Conservation (phyloP, 805 yeast species). For the Candida endomychidarum region DNA sequence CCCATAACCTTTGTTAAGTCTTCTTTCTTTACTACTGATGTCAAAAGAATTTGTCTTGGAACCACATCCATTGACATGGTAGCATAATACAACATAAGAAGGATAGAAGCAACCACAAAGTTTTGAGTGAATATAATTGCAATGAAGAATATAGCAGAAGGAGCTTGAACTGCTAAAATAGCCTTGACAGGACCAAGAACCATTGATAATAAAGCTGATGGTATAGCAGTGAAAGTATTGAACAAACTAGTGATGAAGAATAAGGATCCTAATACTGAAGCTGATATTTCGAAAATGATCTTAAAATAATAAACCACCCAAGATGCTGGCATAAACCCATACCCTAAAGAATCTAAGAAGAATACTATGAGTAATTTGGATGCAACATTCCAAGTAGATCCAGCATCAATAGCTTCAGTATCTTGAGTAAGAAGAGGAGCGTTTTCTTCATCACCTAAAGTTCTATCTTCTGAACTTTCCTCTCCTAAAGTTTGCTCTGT, state of each 20-base stretch:
- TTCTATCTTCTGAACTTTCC: conserved; percentile 2
- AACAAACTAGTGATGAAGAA: conserved; percentile 64
- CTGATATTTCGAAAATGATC: conserved; percentile 50
- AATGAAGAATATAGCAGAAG: conserved; percentile 67
- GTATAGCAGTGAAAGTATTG: conserved; percentile 69
- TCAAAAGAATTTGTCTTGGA: conserved; percentile 79
- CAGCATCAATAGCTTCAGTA: conserved; percentile 6
- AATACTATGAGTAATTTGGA: conserved; percentile 57
- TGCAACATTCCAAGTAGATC: conserved; percentile 14
- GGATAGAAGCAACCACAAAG: conserved; percentile 47
- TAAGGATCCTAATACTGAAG: conserved; percentile 62
- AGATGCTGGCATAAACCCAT: conserved; percentile 84
- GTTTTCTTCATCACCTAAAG: conserved; percentile 6
- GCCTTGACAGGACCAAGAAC: conserved; percentile 77
- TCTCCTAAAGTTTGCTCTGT: not conserved
- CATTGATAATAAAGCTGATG: conserved; percentile 71
- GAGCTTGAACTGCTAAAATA: conserved; percentile 70
- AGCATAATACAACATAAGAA: conserved; percentile 56
- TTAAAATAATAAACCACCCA: conserved; percentile 86
- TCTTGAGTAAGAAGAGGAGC: conserved; percentile 6
- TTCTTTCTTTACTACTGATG: conserved; percentile 58
- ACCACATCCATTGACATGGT: conserved; percentile 87
- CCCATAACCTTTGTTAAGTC: conserved; percentile 83
- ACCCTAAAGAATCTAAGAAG: conserved; percentile 84
- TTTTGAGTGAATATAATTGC: conserved; percentile 27